Evolutionary conservation across 805 yeast species (phyloP), one percentile per base, ranked within the genome.

Genomic region (Candida nitratophila): DNA sequence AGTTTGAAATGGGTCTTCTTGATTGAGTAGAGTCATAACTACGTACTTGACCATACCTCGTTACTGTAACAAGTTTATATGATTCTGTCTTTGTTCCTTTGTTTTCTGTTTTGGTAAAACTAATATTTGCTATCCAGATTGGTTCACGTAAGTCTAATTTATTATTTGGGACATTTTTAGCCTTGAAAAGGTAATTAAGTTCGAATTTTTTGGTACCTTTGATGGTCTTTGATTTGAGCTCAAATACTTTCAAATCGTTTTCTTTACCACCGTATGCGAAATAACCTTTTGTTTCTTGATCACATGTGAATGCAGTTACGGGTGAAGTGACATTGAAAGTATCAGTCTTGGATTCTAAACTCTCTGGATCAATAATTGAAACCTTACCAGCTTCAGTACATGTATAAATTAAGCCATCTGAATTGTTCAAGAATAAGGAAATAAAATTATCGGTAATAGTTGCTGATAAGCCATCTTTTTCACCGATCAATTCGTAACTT

Each of bases 221-320:
- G 8, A 55, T 43, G n/a, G 56, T 61, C 20, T 77, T 48, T 3
- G 9, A 19, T 15, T 34, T 34, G 15, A 34, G 20, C 37, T 65
- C 51, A 39, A 75, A 59, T 19, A 82, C 63, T 42, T 75, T 76
- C 5, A 86, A 64, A 58, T 86, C 90, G 47, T 79, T 79, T 53
- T 89, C 95, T 56, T 86, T 78, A 26, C 98, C 99, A 31, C 97
- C 97, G 54, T 69, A 77, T 1, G 93, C 96, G 61, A 85, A 78
- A 2, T 80, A 60, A 20, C 77, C 75, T 8, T 60, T 59, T 19
- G 68, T 70, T 15, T 60, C 54, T 3, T 80, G 81, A 53, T 78
- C 78, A 29, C 64, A 59, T 12, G 62, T 59, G 55, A 74, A 76
- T 32, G 79, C 61, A 45, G 70, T 64, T 35, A 82, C 59, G 7